These are phyloP conservation scores for Yamadazyma taylorii DNA, from an alignment of 1,139 yeast genomes.

Conservation along the genomic window DNA sequence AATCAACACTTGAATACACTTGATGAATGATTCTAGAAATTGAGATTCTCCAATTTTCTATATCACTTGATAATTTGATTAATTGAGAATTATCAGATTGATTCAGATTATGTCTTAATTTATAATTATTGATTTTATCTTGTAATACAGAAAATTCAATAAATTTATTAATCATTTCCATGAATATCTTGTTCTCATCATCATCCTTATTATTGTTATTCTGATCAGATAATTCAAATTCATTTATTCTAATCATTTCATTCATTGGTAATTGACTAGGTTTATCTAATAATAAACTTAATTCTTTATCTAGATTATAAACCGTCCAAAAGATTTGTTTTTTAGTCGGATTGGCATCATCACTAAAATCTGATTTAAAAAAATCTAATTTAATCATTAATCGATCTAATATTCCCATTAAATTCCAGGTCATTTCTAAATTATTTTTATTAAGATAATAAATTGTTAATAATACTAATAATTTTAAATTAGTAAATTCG, in stretches of 20 bases:
- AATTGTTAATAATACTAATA: slow-evolving; percentile 32
- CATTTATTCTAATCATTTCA: slow-evolving; percentile 8
- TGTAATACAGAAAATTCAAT: slow-evolving; percentile 14
- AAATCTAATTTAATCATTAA: slow-evolving; percentile 26
- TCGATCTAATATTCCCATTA: slow-evolving; percentile 36
- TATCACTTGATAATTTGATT: slow-evolving; percentile 9
- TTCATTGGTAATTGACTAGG: slow-evolving; percentile 38
- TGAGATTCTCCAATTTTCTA: slow-evolving; percentile 40
- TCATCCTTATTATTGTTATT: no score
- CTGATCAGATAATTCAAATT: slow-evolving; percentile 2
- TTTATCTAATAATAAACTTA: slow-evolving; percentile 30
- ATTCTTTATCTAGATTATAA: slow-evolving; percentile 40
- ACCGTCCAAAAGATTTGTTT: slow-evolving; percentile 37
- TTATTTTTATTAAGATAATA: slow-evolving; percentile 32
- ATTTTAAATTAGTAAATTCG: slow-evolving; percentile 17
- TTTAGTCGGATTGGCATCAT: not conserved
- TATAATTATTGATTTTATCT: slow-evolving; percentile 18
- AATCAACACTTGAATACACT: slow-evolving; percentile 5
- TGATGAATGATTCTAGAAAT: slow-evolving; percentile 30
- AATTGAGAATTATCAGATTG: not conserved
- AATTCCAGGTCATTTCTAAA: slow-evolving; percentile 33
- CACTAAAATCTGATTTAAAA: slow-evolving; percentile 13
- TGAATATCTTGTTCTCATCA: slow-evolving; percentile 6
- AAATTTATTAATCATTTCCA: slow-evolving; percentile 6
- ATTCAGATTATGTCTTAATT: not conserved